These are phyloP conservation scores for Skeletonema tropicum DNA, from an alignment of 108 stramenopile genomes.

Conservation along the genomic window DNA sequence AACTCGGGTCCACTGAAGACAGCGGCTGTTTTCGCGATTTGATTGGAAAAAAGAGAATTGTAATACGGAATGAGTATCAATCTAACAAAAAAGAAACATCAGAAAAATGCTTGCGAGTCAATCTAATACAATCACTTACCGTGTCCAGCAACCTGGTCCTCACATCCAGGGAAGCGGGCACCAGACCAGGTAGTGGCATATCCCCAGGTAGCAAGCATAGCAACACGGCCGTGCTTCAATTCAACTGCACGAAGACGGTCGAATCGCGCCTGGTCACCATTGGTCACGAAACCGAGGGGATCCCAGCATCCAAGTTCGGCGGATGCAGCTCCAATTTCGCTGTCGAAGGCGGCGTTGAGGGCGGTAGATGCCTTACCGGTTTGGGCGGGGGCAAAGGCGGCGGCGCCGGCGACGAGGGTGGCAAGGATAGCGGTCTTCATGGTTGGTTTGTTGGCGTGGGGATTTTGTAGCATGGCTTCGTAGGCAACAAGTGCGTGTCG, in stretches of 20 bases:
- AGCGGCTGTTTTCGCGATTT: conserved; percentile 1
- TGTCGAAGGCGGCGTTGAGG: conserved; percentile 45
- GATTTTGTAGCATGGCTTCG: not conserved
- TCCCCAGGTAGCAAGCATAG: conserved; percentile 70
- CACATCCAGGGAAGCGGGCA: conserved; percentile 51
- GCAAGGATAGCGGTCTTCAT: conserved; percentile 54
- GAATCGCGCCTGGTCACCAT: conserved; percentile 56
- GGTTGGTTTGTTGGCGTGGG: conserved; percentile 15
- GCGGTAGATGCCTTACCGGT: conserved; percentile 47
- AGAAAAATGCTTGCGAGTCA: not conserved
- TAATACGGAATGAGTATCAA: not conserved
- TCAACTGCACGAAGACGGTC: conserved; percentile 57
- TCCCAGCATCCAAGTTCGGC: conserved; percentile 60
- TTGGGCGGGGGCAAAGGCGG: conserved; percentile 52
- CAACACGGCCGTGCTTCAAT: conserved; percentile 72
- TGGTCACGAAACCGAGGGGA: conserved; percentile 49
- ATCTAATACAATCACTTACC: not conserved
- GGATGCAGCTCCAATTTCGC: conserved; percentile 51
- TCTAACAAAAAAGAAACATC: not conserved
- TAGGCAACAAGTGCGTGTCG: not conserved
- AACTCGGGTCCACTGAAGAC: conserved; percentile 33
- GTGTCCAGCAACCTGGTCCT: conserved; percentile 58
- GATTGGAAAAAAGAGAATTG: not conserved
- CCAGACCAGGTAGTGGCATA: conserved; percentile 57
- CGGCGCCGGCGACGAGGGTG: conserved; percentile 49